phyloP scores from a whole-genome alignment of 208 protist species.

The Angomonas deanei region DNA sequence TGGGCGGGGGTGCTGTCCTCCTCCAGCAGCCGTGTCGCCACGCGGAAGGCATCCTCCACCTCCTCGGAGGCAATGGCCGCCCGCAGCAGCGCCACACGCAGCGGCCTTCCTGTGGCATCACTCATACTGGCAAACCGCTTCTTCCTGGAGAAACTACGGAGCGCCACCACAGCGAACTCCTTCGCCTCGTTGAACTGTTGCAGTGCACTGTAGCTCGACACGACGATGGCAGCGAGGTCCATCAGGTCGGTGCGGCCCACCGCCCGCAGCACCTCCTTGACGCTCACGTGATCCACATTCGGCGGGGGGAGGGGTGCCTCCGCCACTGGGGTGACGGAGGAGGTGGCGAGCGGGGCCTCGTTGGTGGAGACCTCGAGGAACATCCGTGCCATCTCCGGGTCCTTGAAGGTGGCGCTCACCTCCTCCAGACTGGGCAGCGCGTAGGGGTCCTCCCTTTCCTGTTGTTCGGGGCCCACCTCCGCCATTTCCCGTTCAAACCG shows the following conservation, averaged over 20 bases:
- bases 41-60: constrained; percentile 76
- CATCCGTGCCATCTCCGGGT: constrained; percentile 73
- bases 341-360: constrained; percentile 4
- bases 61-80: constrained; percentile 68
- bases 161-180: constrained; percentile 79
- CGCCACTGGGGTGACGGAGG: background rate
- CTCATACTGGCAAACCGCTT: constrained; percentile 45
- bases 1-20: constrained; percentile 55
- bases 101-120: constrained; percentile 47
- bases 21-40: constrained; percentile 70
- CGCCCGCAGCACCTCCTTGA: constrained; percentile 54
- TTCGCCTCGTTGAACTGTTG: constrained; percentile 85
- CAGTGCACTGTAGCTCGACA: constrained; percentile 78
- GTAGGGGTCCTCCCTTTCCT: constrained; percentile 15
- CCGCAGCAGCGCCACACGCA: constrained; percentile 70
- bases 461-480: constrained; percentile 2
- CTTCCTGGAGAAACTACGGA: constrained; percentile 41
- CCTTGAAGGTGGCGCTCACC: constrained; percentile 69
- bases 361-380: constrained; percentile 73
- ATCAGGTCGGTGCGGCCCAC: constrained; percentile 62
- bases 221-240: constrained; percentile 60
- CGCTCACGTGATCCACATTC: constrained; percentile 44
- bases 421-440: constrained; percentile 78
- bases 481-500: constrained; percentile 7
- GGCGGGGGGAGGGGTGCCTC: background rate